These are phyloP conservation scores for Zygnema cylindricum DNA, from an alignment of 139 green algal genomes.

Conservation along the genomic window DNA sequence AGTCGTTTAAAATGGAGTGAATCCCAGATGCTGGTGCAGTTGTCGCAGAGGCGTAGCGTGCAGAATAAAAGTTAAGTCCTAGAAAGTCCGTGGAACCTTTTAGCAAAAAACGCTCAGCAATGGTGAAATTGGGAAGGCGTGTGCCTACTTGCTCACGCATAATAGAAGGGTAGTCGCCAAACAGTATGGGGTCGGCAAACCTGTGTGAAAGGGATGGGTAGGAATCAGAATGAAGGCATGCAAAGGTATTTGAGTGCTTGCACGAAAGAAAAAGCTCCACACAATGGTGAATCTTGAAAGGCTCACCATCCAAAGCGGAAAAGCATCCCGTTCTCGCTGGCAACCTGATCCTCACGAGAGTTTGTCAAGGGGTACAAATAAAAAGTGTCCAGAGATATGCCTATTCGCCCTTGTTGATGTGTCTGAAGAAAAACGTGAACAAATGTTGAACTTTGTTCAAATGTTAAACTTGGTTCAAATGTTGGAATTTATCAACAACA, in stretches of 20 bases:
- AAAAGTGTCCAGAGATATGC: constrained; percentile 64
- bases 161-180: constrained; percentile 63
- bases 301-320: constrained; percentile 67
- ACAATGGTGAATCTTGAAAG: not conserved
- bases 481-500: too few species aligned
- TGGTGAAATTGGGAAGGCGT: constrained; percentile 66
- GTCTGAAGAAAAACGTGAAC: constrained; percentile 55
- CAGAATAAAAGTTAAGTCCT: constrained; percentile 70
- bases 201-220: too few species aligned
- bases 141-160: constrained; percentile 62
- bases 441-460: too few species aligned
- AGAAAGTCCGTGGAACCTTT: constrained; percentile 63
- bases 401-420: constrained; percentile 65
- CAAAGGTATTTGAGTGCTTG: too few species aligned
- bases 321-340: constrained; percentile 61
- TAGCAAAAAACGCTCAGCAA: constrained; percentile 47
- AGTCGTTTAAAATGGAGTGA: constrained; percentile 1
- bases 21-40: too few species aligned
- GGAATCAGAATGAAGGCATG: too few species aligned
- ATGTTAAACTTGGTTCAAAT: too few species aligned
- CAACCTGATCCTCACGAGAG: constrained; percentile 49
- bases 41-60: constrained; percentile 39
- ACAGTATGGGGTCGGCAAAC: constrained; percentile 60
- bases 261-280: too few species aligned
- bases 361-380: constrained; percentile 58